phyloP scores from a whole-genome alignment of 2,329 filamentous ascomycete species.

The Colletotrichum sp. region DNA sequence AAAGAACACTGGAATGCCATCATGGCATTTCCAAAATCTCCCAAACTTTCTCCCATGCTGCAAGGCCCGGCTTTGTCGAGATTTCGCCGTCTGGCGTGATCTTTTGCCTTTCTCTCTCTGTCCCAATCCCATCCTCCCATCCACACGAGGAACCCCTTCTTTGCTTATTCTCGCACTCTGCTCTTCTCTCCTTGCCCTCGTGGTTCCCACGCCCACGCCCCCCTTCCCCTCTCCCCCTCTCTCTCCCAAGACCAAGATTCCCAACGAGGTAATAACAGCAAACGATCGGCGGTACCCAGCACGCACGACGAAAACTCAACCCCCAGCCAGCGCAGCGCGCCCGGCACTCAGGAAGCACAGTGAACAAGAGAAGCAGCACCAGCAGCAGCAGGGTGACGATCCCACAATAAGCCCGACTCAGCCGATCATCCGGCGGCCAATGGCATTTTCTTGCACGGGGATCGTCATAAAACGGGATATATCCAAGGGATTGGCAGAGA shows the following conservation, averaged over 20 bases:
- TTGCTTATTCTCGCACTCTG: not conserved
- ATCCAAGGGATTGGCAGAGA: not conserved
- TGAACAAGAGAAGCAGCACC: too few relatives aligned
- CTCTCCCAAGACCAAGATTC: not conserved
- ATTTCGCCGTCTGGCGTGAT: not conserved
- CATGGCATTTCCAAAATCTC: constrained; percentile 8
- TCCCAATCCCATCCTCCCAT: not conserved
- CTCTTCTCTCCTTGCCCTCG: not conserved
- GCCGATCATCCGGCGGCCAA: constrained; percentile 5
- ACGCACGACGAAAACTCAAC: not conserved
- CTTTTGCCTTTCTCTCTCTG: not conserved
- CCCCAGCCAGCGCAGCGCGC: not conserved
- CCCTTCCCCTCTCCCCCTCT: not conserved
- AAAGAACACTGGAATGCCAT: constrained; percentile 1
- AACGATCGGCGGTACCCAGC: constrained; percentile 13
- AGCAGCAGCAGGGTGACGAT: constrained; percentile 1
- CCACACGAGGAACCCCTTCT: not conserved
- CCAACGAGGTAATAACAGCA: not conserved
- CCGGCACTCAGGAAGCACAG: not conserved
- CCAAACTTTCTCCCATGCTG: not conserved
- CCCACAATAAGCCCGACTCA: constrained; percentile 19
- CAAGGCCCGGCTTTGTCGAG: not conserved
- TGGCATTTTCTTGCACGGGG: not conserved
- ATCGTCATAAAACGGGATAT: constrained; percentile 5
- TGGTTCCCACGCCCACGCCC: not conserved